Conservation (phyloP, 106 monocot genomes). For the Agapanthus africanus region DNA sequence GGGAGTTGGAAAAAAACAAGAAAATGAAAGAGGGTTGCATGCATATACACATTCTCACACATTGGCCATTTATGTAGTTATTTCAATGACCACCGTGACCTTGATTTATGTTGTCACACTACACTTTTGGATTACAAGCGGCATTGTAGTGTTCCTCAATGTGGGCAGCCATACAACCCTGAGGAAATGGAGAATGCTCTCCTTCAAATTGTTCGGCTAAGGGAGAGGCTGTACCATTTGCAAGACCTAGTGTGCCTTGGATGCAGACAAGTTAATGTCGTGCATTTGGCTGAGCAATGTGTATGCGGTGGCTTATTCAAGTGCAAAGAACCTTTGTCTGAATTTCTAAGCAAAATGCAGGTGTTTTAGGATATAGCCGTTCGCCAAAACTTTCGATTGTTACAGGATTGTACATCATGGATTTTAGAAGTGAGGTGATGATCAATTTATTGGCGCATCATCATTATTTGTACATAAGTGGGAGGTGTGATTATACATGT, state of each 20-base stretch:
- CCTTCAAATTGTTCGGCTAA: constrained; percentile 79
- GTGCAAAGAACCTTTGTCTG: constrained; percentile 44
- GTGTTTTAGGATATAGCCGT: constrained; percentile 48
- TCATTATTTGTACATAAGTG: no score
- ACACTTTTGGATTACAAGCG: constrained; percentile 54
- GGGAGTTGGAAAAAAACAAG: no score
- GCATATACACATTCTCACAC: no score
- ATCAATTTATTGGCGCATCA: no score
- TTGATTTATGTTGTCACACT: constrained; percentile 64
- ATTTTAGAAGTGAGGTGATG: constrained; percentile 46
- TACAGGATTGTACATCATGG: constrained; percentile 64
- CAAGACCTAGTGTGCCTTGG: constrained; percentile 83
- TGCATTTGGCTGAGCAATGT: constrained; percentile 76
- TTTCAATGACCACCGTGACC: constrained; percentile 89
- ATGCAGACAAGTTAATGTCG: constrained; percentile 74
- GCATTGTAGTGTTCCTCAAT: constrained; percentile 54
- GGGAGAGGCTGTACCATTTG: constrained; percentile 84
- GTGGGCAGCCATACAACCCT: constrained; percentile 73
- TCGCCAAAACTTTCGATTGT: constrained; percentile 56
- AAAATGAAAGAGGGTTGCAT: no score
- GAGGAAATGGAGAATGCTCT: constrained; percentile 82
- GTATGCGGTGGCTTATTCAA: constrained; percentile 70
- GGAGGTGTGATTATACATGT: no score
- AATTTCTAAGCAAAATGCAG: constrained; percentile 64
- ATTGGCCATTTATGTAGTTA: no score